A percentile compares a stretch with the other conserved stretches of the same genome.
Evolutionary conservation across 2,329 filamentous ascomycete species (phyloP).

Genomic region (Colletotrichum camelliae): DNA sequence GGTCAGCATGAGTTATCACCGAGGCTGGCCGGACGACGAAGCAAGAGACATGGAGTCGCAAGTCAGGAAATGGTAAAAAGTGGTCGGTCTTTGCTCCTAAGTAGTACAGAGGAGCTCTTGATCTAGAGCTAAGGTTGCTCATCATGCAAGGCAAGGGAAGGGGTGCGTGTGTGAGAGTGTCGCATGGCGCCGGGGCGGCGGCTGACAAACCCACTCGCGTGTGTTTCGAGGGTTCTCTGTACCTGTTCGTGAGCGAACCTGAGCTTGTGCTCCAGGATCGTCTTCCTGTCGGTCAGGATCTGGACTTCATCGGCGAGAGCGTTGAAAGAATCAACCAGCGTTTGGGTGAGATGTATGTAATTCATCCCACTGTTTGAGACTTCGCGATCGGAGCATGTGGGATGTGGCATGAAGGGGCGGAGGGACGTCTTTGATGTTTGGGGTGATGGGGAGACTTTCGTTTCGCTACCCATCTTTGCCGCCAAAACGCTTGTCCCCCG

Average conservation of each 20-base stretch:
- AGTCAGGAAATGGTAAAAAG: slow-evolving; percentile 47
- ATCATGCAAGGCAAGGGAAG: slow-evolving; percentile 39
- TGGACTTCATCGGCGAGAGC: slow-evolving; percentile 70
- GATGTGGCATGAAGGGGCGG: slow-evolving; percentile 17
- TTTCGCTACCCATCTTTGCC: slow-evolving; percentile 17
- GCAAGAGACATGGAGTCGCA: slow-evolving; percentile 18
- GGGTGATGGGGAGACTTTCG: slow-evolving; percentile 17
- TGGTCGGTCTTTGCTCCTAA: slow-evolving; percentile 67
- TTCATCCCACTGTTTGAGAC: slow-evolving; percentile 42
- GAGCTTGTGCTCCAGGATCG: slow-evolving; percentile 70
- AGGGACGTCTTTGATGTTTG: slow-evolving; percentile 8
- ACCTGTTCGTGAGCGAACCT: slow-evolving; percentile 72
- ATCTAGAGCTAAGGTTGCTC: slow-evolving; percentile 80
- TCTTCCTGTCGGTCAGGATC: slow-evolving; percentile 66
- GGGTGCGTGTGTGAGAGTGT: slow-evolving; percentile 5
- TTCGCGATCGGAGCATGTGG: slow-evolving; percentile 19
- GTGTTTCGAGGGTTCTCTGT: slow-evolving; percentile 33
- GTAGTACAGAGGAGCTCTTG: slow-evolving; percentile 62
- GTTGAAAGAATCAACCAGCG: slow-evolving; percentile 68
- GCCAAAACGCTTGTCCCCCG: slow-evolving; percentile 4
- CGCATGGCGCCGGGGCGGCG: not conserved
- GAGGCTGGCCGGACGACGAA: slow-evolving; percentile 7
- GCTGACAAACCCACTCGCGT: slow-evolving; percentile 18
- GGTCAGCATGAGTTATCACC: slow-evolving; percentile 22
- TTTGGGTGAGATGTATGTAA: slow-evolving; percentile 53